Evolutionary conservation across 1,284 basidiomycete genomes (phyloP).

Genomic region (Kwoniella shivajii): DNA sequence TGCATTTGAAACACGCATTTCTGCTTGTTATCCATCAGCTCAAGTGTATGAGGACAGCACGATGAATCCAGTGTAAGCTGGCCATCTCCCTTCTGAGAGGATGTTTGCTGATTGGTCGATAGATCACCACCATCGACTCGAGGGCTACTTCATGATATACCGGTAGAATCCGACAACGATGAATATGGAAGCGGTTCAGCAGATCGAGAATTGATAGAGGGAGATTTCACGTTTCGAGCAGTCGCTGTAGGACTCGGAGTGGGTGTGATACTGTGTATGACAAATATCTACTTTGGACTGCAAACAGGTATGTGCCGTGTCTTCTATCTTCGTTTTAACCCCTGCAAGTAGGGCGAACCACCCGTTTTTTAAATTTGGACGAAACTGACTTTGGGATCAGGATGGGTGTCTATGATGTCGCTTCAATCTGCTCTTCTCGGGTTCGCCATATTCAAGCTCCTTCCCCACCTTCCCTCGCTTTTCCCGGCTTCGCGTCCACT

Average conservation of each 20-base stretch:
- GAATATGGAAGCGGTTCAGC: constrained; percentile 19
- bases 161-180: constrained; percentile 19
- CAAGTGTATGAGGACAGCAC: too few relatives aligned
- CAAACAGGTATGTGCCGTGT: constrained; percentile 41
- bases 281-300: constrained; percentile 55
- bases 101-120: neutral
- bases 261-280: constrained; percentile 51
- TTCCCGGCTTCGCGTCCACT: constrained; percentile 57
- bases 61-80: constrained; percentile 26
- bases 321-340: neutral
- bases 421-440: constrained; percentile 90
- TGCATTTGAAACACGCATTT: too few relatives aligned
- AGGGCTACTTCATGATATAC: constrained; percentile 21
- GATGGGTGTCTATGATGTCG: constrained; percentile 72
- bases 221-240: constrained; percentile 51
- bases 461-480: constrained; percentile 60
- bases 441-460: constrained; percentile 74
- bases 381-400: constrained; percentile 19
- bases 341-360: neutral
- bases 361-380: neutral
- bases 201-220: constrained; percentile 33
- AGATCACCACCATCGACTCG: constrained; percentile 28
- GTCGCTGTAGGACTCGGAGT: constrained; percentile 51
- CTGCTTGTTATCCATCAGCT: too few relatives aligned
- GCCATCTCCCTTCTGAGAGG: neutral